These are phyloP conservation scores for Boletus rex-veris DNA, from an alignment of 768 basidiomycete species.

Conservation along the genomic window DNA sequence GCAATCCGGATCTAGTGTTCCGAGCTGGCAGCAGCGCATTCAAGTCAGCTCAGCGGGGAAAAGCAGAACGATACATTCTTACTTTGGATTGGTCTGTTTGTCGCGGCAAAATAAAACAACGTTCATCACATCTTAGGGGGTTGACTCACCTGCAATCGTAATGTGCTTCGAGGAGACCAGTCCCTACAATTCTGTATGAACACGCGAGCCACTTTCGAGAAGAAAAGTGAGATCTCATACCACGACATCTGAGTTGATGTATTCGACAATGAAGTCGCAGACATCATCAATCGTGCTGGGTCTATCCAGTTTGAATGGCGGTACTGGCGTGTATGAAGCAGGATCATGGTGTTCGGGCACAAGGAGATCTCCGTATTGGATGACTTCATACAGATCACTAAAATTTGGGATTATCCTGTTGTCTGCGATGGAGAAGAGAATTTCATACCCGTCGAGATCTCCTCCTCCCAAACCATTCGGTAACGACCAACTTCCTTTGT, in stretches of 20 bases:
- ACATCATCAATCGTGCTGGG: conserved; percentile 65
- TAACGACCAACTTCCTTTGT: conserved; percentile 54
- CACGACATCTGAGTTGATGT: conserved; percentile 79
- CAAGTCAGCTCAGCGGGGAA: background rate
- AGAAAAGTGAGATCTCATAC: conserved; percentile 35
- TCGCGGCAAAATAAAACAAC: background rate
- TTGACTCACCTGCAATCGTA: conserved; percentile 59
- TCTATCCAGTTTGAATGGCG: conserved; percentile 37
- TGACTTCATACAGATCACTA: conserved; percentile 67
- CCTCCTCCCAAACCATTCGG: conserved; percentile 70
- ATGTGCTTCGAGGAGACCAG: conserved; percentile 66
- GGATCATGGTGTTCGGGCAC: conserved; percentile 49
- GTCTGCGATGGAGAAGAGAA: conserved; percentile 16
- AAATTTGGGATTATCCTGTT: background rate
- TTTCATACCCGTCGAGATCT: conserved; percentile 65
- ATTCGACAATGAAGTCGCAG: conserved; percentile 78
- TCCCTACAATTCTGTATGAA: conserved; percentile 43
- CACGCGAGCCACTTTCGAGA: background rate
- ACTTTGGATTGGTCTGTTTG: conserved; percentile 68
- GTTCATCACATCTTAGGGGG: background rate
- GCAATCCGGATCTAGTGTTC: conserved; percentile 59
- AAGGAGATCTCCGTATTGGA: conserved; percentile 51
- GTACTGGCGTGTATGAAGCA: conserved; percentile 45
- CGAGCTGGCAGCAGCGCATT: conserved; percentile 39
- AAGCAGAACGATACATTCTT: background rate